phyloP scores from a whole-genome alignment of 306 rosid species.

The Gleditsia sinensis region DNA sequence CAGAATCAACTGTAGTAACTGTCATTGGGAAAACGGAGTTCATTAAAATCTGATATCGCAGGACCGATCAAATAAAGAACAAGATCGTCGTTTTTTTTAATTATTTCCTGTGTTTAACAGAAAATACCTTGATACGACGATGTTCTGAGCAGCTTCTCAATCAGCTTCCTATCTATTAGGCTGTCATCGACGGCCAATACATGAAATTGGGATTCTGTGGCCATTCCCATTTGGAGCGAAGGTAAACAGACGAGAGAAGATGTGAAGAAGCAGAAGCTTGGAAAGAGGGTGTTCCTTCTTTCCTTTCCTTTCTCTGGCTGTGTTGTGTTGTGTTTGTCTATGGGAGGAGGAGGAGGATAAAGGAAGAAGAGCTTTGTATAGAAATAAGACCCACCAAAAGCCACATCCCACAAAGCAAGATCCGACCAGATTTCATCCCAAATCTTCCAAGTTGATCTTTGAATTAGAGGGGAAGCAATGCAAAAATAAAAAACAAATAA shows the following conservation, averaged over 20 bases:
- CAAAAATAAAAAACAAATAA: conserved; percentile 16
- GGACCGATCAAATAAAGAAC: conserved; percentile 13
- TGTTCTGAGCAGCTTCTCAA: conserved; percentile 79
- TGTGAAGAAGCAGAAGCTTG: neutral
- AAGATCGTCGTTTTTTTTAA: neutral
- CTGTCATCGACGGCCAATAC: conserved; percentile 96
- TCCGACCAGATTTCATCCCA: conserved; percentile 97
- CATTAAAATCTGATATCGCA: neutral
- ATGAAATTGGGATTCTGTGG: conserved; percentile 79
- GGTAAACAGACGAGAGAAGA: neutral
- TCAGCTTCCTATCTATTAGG: conserved; percentile 77
- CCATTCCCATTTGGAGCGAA: conserved; percentile 71
- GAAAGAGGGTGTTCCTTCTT: neutral
- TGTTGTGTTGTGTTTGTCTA: neutral
- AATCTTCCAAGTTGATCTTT: conserved; percentile 77
- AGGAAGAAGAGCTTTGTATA: conserved; percentile 47
- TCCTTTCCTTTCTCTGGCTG: neutral
- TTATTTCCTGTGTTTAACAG: neutral
- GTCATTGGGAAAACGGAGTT: conserved; percentile 35
- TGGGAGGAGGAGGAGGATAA: conserved; percentile 29
- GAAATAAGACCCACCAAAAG: conserved; percentile 74
- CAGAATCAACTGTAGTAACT: conserved; percentile 98
- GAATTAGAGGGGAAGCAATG: conserved; percentile 83
- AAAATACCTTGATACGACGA: conserved; percentile 84
- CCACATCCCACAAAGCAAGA: conserved; percentile 90